Evolutionary conservation across 1,284 basidiomycete species (phyloP).

Genomic region (Fomitopsis pinicola): DNA sequence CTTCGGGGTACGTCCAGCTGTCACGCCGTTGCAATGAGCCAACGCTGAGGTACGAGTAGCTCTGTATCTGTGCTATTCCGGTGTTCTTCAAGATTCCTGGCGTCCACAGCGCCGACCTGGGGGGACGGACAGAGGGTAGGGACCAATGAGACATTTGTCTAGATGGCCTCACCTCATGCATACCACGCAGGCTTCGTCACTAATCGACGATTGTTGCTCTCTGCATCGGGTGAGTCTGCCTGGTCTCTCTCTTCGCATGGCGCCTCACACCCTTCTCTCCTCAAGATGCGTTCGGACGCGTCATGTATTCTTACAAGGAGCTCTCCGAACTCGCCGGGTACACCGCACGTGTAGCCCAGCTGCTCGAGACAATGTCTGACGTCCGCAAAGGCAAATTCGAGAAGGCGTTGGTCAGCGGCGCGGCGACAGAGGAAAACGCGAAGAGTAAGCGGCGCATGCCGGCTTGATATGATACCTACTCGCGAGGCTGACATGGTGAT

Average conservation of each 20-base stretch:
- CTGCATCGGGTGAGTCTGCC: conserved; percentile 53
- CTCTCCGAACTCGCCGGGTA: conserved; percentile 95
- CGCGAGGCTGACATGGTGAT: neutral
- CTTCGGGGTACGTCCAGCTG: conserved; percentile 63
- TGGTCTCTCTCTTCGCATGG: neutral
- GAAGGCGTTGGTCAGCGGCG: conserved; percentile 81
- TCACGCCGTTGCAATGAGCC: neutral
- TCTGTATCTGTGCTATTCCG: conserved; percentile 91
- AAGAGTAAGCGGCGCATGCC: conserved; percentile 51
- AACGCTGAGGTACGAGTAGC: conserved; percentile 32
- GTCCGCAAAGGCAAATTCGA: conserved; percentile 83
- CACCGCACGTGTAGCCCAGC: conserved; percentile 85
- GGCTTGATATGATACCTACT: neutral
- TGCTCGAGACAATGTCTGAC: conserved; percentile 91
- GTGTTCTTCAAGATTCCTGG: conserved; percentile 90
- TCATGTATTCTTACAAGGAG: conserved; percentile 98
- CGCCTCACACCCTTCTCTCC: neutral
- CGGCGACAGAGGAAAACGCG: conserved; percentile 75
- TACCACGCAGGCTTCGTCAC: conserved; percentile 77
- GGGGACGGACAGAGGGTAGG: conserved; percentile 81
- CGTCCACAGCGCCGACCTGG: conserved; percentile 65
- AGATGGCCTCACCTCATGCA: neutral
- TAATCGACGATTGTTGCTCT: conserved; percentile 87
- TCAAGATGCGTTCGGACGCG: conserved; percentile 71
- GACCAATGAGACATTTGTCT: neutral